Percentiles rank a stretch among this genome's conserved stretches.
phyloP scores from a whole-genome alignment of 768 basidiomycete genomes.

The Russula compacta region DNA sequence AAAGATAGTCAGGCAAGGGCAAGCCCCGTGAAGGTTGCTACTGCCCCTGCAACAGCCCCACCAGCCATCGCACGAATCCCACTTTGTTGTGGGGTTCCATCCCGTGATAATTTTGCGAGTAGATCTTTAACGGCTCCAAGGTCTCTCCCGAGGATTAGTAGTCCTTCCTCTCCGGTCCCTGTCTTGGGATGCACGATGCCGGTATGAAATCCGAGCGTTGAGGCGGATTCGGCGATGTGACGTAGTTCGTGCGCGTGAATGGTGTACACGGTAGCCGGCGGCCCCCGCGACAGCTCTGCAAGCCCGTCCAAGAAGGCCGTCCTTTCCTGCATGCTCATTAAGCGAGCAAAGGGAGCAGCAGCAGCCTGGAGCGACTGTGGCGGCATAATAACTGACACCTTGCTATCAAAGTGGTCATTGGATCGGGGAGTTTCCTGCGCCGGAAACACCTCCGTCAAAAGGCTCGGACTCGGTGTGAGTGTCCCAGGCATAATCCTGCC shows the following conservation, averaged over 20 bases:
- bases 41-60: slow-evolving; percentile 18
- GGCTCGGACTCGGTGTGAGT: slow-evolving; percentile 9
- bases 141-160: slow-evolving; percentile 19
- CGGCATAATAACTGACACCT: neutral
- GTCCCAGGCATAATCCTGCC: slow-evolving; percentile 20
- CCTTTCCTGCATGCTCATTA: slow-evolving; percentile 19
- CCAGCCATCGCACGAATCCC: slow-evolving; percentile 14
- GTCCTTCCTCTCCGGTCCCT: slow-evolving; percentile 6
- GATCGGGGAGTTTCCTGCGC: neutral
- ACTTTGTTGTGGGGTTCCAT: neutral
- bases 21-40: slow-evolving; percentile 19
- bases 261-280: slow-evolving; percentile 16
- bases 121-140: slow-evolving; percentile 12
- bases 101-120: slow-evolving; percentile 4
- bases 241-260: slow-evolving; percentile 11
- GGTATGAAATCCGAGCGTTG: slow-evolving; percentile 15
- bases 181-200: slow-evolving; percentile 4
- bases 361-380: neutral
- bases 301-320: slow-evolving; percentile 15
- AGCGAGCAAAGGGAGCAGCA: slow-evolving; percentile 2
- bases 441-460: neutral
- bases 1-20: slow-evolving; percentile 10
- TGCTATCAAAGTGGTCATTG: neutral
- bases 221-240: slow-evolving; percentile 10
- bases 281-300: slow-evolving; percentile 11